Conservation (phyloP, 805 yeast genomes). For the Blastobotrys muscicola region DNA sequence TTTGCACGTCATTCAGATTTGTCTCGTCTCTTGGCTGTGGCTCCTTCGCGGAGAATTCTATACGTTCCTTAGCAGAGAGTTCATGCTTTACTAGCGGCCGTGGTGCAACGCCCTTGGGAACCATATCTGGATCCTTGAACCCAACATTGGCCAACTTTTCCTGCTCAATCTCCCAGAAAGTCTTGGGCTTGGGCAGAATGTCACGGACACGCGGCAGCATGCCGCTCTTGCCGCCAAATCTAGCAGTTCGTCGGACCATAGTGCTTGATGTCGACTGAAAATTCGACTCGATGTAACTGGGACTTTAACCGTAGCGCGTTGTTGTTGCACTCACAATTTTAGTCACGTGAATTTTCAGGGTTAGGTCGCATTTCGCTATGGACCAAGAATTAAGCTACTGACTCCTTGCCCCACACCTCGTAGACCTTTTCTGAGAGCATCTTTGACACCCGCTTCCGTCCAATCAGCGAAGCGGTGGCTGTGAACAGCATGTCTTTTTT, state of each 20-base stretch:
- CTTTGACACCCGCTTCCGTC: slow-evolving; percentile 44
- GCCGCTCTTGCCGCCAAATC: slow-evolving; percentile 55
- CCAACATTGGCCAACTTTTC: slow-evolving; percentile 50
- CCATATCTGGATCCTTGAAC: slow-evolving; percentile 52
- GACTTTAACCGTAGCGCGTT: too few species aligned
- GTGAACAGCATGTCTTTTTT: slow-evolving; percentile 27
- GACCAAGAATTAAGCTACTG: neutral
- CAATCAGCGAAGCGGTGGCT: slow-evolving; percentile 35
- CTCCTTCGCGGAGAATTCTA: slow-evolving; percentile 41
- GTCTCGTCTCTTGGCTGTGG: slow-evolving; percentile 29
- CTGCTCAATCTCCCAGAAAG: slow-evolving; percentile 24
- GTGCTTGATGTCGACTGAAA: slow-evolving; percentile 16
- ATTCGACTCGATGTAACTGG: too few species aligned
- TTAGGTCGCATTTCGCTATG: neutral
- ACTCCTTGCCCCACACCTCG: slow-evolving; percentile 44
- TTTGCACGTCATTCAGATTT: slow-evolving; percentile 24
- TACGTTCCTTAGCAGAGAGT: slow-evolving; percentile 47
- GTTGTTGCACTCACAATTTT: too few species aligned
- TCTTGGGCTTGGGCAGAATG: slow-evolving; percentile 49
- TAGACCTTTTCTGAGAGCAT: slow-evolving; percentile 43
- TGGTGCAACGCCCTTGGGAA: slow-evolving; percentile 54
- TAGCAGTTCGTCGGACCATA: slow-evolving; percentile 40
- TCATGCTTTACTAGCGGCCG: slow-evolving; percentile 41
- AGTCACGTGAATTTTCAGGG: neutral
- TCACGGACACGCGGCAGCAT: slow-evolving; percentile 70